Percentiles rank a stretch among this genome's conserved stretches.
Evolutionary conservation across 257 asterid genomes (phyloP).

Genomic region (Paraleonurus japonicus): DNA sequence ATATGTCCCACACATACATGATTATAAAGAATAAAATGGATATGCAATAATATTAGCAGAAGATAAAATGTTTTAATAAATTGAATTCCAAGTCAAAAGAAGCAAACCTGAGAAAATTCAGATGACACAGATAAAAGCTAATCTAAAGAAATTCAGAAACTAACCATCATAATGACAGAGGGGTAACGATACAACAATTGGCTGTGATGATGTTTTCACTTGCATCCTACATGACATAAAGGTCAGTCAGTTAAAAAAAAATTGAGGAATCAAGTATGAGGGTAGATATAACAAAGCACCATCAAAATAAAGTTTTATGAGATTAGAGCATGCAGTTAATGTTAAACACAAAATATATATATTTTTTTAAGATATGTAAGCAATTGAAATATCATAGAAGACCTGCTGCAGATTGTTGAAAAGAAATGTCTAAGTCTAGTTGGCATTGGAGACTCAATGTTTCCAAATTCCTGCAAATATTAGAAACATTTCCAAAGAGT

Average conservation of each 20-base stretch:
- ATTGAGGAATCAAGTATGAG: not conserved
- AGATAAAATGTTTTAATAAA: not conserved
- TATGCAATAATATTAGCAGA: constrained; percentile 2
- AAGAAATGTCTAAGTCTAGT: constrained; percentile 91
- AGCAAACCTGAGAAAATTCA: constrained; percentile 13
- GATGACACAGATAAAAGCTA: not conserved
- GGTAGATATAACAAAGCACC: constrained; percentile 3
- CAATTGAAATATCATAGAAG: constrained; percentile 7
- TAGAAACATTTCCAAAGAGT: constrained; percentile 12
- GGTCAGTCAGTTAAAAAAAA: not conserved
- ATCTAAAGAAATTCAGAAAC: constrained; percentile 33
- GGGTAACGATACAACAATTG: constrained; percentile 85
- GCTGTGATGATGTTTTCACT: constrained; percentile 81
- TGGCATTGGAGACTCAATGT: constrained; percentile 89
- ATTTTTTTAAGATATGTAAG: not conserved
- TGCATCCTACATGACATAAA: constrained; percentile 75
- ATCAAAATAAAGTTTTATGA: not conserved
- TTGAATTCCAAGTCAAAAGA: not conserved
- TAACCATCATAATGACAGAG: constrained; percentile 82
- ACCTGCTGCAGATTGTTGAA: constrained; percentile 91
- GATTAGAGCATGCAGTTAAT: constrained; percentile 8
- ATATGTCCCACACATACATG: constrained; percentile 4
- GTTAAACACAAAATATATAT: constrained; percentile 4
- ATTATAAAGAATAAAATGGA: constrained; percentile 1
- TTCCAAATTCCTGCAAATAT: constrained; percentile 91